Conservation (phyloP, 2,329 filamentous ascomycete species). For the Cladobotryum protrusum region DNA sequence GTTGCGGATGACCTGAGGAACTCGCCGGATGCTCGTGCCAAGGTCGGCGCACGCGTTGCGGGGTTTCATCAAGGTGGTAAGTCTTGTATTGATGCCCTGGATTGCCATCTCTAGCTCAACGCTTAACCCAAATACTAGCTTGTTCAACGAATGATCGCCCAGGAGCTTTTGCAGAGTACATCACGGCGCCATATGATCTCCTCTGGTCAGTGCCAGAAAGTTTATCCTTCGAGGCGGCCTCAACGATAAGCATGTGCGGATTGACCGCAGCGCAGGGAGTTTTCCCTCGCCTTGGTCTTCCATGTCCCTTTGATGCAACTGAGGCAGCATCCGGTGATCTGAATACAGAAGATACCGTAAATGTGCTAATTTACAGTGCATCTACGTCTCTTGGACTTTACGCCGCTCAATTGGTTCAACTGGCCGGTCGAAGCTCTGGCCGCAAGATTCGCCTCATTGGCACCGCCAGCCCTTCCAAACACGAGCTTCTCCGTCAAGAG, state of each 20-base stretch:
- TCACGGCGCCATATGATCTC: constrained; percentile 29
- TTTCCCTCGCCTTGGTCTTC: constrained; percentile 31
- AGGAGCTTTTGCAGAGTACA: constrained; percentile 39
- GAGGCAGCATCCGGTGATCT: neutral
- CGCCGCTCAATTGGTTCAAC: constrained; percentile 23
- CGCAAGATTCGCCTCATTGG: constrained; percentile 21
- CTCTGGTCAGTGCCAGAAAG: constrained; percentile 29
- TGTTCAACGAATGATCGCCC: constrained; percentile 35
- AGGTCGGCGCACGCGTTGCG: constrained; percentile 28
- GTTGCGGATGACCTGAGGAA: constrained; percentile 12
- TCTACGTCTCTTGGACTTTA: constrained; percentile 29
- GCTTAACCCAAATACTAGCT: constrained; percentile 16
- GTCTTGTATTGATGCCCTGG: neutral
- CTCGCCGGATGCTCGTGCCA: constrained; percentile 12
- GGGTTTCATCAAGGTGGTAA: constrained; percentile 36
- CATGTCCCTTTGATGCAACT: constrained; percentile 23
- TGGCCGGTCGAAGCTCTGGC: constrained; percentile 7
- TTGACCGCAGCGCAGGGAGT: constrained; percentile 38
- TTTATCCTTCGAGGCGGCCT: constrained; percentile 31
- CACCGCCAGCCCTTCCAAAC: constrained; percentile 21
- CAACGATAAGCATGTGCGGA: constrained; percentile 34
- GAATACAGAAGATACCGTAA: neutral
- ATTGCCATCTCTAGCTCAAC: no score
- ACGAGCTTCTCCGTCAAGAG: constrained; percentile 19
- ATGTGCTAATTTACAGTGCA: constrained; percentile 27